Base-by-base conservation (phyloP, 169 alveolate species). In the Besnoitia besnoiti region DNA sequence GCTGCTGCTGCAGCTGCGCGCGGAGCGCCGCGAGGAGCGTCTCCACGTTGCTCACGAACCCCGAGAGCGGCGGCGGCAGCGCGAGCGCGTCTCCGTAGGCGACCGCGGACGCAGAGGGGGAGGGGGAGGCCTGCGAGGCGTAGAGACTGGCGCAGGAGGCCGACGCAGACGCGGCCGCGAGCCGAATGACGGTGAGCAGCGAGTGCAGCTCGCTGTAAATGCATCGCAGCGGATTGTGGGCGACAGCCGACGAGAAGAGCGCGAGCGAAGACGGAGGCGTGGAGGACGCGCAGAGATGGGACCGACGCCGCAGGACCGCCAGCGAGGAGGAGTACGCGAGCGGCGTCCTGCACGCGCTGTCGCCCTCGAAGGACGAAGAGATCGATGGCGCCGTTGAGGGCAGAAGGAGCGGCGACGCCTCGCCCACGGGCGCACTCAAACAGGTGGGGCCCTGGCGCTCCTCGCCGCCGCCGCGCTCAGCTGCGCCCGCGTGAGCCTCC, bases 181-280 rank as follows among this genome's bases (percentile, higher is more conserved):
- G 33, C 0, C 87, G 49, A 14, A 44, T 37, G 19, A 77, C 87
- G 12, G 87, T 40, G 37, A 77, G 55, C 87, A 77, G 55, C 33
- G 87, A 39, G 40, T 77, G 87, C 55, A 77, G 35, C 59, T 77
- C 87, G 59, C 87, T 77, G 87, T 77, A 77, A 10, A 77, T 77
- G 40, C 87, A 77, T 33, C 59, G 49, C 61, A 77, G 40, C 61
- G 87, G 59, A 39, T 77, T 2, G 33, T 24, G 61, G 7, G 87
- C 87, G n/a, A 42, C 55, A 39, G 7, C 12, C 30, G 87, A 77
- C 14, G 59, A 77, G 59, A 42, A 37, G 67, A 55, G 67, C 67
- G 67, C 7, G 7, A 55, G 67, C 30, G 67, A 21, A 19, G 67
- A 16, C n/a, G 67, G 30, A 19, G 67, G 30, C 67, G 27, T 1